Conservation (phyloP, 164 flowering plant genomes). For the Liriodendron chinense region DNA sequence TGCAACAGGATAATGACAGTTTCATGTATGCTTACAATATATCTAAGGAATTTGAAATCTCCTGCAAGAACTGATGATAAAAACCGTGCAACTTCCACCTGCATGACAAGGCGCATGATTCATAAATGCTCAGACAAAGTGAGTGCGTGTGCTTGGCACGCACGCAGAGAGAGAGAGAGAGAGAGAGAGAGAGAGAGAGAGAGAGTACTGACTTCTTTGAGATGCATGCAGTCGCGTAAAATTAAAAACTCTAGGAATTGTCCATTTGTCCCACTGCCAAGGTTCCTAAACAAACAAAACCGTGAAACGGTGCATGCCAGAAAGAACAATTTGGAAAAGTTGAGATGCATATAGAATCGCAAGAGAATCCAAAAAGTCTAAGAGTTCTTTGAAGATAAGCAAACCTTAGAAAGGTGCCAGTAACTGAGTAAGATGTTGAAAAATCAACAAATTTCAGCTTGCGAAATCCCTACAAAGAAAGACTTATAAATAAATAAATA, state of each 20-base stretch:
- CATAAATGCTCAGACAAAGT: neutral
- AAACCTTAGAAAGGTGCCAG: constrained; percentile 80
- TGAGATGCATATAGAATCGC: neutral
- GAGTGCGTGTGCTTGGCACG: neutral
- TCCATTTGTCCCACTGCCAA: constrained; percentile 49
- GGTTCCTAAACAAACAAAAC: constrained; percentile 41
- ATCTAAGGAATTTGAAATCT: constrained; percentile 61
- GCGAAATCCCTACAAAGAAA: constrained; percentile 65
- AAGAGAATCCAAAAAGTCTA: constrained; percentile 4
- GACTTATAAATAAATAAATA: neutral
- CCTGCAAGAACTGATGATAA: constrained; percentile 59
- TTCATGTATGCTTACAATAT: constrained; percentile 55
- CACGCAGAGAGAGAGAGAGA: constrained; percentile 10
- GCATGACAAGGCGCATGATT: constrained; percentile 10
- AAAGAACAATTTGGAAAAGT: neutral
- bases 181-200: constrained; percentile 3
- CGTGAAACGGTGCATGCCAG: neutral
- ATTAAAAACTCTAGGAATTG: constrained; percentile 60
- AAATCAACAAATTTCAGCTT: constrained; percentile 68
- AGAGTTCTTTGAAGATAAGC: constrained; percentile 2
- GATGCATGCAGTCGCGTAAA: constrained; percentile 92
- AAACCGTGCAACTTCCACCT: constrained; percentile 74
- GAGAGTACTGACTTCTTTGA: constrained; percentile 55
- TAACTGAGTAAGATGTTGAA: constrained; percentile 77
- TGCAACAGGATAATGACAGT: neutral